These are phyloP conservation scores for Fusarium sublunatum DNA, from an alignment of 2,329 filamentous ascomycete genomes.

Conservation along the genomic window DNA sequence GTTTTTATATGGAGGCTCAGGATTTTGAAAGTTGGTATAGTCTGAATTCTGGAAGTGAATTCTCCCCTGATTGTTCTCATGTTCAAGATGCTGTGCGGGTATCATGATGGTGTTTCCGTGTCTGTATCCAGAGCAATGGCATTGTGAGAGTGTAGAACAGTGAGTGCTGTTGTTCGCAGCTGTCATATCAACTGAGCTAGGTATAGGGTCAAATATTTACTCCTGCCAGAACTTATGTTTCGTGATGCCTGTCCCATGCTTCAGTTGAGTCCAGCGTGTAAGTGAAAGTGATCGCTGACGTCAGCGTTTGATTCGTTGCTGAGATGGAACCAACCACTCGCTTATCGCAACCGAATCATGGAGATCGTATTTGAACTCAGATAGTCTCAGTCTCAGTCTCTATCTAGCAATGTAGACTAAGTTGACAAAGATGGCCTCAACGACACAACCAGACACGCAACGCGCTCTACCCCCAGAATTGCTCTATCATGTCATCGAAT, in stretches of 20 bases:
- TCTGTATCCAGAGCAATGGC: not conserved
- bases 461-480: conserved; percentile 51
- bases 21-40: not conserved
- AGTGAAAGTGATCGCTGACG: conserved; percentile 4
- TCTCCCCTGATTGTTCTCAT: not conserved
- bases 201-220: too few species aligned
- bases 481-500: conserved; percentile 52
- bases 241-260: not conserved
- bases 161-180: too few species aligned
- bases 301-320: conserved; percentile 17
- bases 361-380: not conserved
- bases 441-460: conserved; percentile 9
- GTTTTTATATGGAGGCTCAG: too few species aligned
- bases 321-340: not conserved
- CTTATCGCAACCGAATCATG: conserved; percentile 21
- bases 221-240: not conserved
- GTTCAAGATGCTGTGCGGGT: not conserved
- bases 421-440: conserved; percentile 22
- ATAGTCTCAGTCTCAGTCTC: conserved; percentile 8
- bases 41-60: not conserved
- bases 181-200: not conserved
- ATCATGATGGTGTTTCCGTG: not conserved
- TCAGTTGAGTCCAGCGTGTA: not conserved
- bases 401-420: conserved; percentile 8
- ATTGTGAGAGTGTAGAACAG: not conserved